phyloP scores from a whole-genome alignment of 2,329 filamentous ascomycete species.

The Pseudocercospora fijiensis region DNA sequence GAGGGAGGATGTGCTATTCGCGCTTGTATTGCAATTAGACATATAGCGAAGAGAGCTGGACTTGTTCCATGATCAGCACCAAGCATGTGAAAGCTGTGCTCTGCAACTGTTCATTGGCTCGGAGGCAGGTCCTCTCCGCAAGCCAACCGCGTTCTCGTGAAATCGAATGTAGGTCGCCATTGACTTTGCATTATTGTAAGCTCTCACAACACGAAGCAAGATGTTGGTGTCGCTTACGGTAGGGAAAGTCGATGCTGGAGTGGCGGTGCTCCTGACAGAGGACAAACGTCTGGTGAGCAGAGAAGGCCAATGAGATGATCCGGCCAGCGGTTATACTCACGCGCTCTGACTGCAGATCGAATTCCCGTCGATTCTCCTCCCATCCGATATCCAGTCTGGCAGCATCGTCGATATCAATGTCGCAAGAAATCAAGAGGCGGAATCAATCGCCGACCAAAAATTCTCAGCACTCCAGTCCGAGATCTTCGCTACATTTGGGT shows the following conservation, averaged over 20 bases:
- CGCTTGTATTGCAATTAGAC: background rate
- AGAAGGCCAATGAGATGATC: background rate
- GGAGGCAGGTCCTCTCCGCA: background rate
- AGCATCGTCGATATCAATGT: constrained; percentile 98
- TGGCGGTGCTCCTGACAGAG: constrained; percentile 92
- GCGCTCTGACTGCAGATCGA: constrained; percentile 68
- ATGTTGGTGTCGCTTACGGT: constrained; percentile 98
- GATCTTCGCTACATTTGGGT: constrained; percentile 84
- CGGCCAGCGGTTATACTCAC: constrained; percentile 15
- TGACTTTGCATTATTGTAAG: background rate
- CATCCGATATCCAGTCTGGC: constrained; percentile 89
- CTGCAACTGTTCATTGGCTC: background rate
- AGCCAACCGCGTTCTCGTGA: background rate
- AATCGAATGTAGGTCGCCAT: background rate
- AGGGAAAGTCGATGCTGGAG: constrained; percentile 98
- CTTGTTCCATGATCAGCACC: background rate
- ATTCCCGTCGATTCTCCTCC: constrained; percentile 95
- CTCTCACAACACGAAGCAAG: constrained; percentile 30
- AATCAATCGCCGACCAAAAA: constrained; percentile 68
- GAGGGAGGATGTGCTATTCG: background rate
- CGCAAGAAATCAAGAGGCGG: constrained; percentile 77
- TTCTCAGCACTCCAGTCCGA: constrained; percentile 85
- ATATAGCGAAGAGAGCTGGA: background rate
- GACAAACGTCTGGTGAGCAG: constrained; percentile 86
- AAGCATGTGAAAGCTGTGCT: background rate